Evolutionary conservation across 768 basidiomycete genomes (phyloP).

Genomic region (Chiua virens): DNA sequence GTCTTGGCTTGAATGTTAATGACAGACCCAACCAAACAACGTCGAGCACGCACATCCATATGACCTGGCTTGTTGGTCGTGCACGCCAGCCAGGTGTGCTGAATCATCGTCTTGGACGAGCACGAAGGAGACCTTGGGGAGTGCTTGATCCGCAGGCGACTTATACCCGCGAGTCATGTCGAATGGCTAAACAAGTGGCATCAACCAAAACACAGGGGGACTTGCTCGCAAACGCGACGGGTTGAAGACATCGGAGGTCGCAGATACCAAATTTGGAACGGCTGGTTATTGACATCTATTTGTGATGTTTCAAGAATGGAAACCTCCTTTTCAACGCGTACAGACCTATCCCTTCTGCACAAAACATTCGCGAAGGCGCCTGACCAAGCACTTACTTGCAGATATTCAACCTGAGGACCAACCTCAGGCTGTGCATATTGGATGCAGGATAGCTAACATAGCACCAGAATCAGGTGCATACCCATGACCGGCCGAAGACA

Average conservation of each 20-base stretch:
- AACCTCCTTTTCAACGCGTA: background rate
- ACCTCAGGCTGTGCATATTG: no score
- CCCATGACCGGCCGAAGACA: no score
- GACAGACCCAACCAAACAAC: background rate
- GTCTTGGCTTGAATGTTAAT: conserved; percentile 39
- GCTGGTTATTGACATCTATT: conserved; percentile 10
- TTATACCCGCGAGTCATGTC: conserved; percentile 41
- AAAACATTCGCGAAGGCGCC: no score
- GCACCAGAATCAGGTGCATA: no score
- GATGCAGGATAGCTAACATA: no score
- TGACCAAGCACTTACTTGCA: no score
- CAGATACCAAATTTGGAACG: conserved; percentile 19
- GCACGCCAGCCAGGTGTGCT: conserved; percentile 60
- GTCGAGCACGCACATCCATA: conserved; percentile 67
- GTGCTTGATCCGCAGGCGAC: conserved; percentile 37
- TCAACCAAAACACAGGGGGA: conserved; percentile 18
- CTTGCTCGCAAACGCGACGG: conserved; percentile 3
- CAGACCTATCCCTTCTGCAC: no score
- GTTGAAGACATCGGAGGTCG: conserved; percentile 3
- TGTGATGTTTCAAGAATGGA: conserved; percentile 13
- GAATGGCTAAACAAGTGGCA: background rate
- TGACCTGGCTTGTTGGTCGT: conserved; percentile 59
- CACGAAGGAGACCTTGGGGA: conserved; percentile 70
- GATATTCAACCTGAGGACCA: no score
- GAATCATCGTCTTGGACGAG: conserved; percentile 64